Evolutionary conservation across 2,329 filamentous ascomycete genomes (phyloP), one percentile per base, ranked within the genome.

Genomic region (Epichloe sibirici): DNA sequence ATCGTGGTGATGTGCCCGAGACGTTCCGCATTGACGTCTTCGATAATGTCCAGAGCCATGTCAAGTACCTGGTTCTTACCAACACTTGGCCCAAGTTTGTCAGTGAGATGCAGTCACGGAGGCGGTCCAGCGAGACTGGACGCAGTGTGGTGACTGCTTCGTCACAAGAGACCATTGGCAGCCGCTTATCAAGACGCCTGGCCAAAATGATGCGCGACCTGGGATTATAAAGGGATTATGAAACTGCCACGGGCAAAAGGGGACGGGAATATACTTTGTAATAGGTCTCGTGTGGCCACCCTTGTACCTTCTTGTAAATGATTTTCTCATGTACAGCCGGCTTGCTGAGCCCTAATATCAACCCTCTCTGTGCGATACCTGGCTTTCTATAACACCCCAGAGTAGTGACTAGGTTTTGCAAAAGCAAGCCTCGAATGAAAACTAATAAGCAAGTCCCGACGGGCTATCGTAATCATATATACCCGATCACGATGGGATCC

Each of bases 1-100:
- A 67, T 53, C 62, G 62, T 12, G 73, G 71, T 8, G 66, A 70
- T 1, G 70, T 78, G 21, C 71, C 78, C 0, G 63, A 65, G 0
- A 64, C 52, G 0, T 85, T 85, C 53, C 66, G 71, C 42, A 61
- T 67, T 1, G 61, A 61, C 0, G 70, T 84, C 2, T 85, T 85
- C 57, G 79, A 84, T 58, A 69, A 66, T 4, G 77, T 79, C 0
- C 73, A 82, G 58, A 63, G 65, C 11, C 75, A 74, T 57, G 76
- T 85, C 66, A 83, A 82, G 64, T 82, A 84, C 54, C 71, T 85
- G 8, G 81, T 86, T 2, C 67, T 84, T 56, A 83, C 80, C 12
- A 85, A 85, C 62, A 85, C 82, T 0, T 86, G 82, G 82, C 75
- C 76, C 34, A 78, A 76, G 61, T 81, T 75, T 58, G 70, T 78